These are phyloP conservation scores for Amphicarpaea edgeworthii DNA, from an alignment of 306 rosid species.

Conservation along the genomic window DNA sequence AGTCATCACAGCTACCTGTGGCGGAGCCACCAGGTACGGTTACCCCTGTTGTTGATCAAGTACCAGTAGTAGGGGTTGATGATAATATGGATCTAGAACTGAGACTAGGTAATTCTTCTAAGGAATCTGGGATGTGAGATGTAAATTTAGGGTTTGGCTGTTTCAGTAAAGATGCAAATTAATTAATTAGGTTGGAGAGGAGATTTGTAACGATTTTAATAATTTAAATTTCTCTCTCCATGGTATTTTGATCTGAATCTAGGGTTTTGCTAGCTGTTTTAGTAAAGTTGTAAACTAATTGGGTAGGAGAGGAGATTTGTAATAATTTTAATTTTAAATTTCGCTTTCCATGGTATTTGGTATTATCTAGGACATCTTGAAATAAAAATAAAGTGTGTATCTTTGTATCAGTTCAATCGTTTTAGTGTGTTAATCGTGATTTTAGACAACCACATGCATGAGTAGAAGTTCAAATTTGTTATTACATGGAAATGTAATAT, in stretches of 20 bases:
- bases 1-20: slow-evolving; percentile 1
- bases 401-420: not conserved
- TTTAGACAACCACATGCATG: not conserved
- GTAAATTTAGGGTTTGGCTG: not conserved
- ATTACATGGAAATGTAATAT: too few species aligned
- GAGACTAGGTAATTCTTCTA: not conserved
- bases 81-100: slow-evolving; percentile 28
- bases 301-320: not conserved
- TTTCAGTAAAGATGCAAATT: not conserved
- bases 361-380: not conserved
- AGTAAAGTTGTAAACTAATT: not conserved
- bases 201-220: not conserved
- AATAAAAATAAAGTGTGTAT: not conserved
- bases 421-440: not conserved
- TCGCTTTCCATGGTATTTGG: slow-evolving; percentile 15
- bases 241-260: not conserved
- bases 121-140: not conserved
- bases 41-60: not conserved
- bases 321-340: not conserved
- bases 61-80: not conserved
- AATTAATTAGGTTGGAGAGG: not conserved
- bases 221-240: not conserved
- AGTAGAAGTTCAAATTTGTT: not conserved
- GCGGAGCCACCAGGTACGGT: slow-evolving; percentile 27
- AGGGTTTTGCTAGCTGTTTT: not conserved